Conservation (phyloP, 2,329 filamentous ascomycete genomes). For the Aspergillus pseudoviridinutans region DNA sequence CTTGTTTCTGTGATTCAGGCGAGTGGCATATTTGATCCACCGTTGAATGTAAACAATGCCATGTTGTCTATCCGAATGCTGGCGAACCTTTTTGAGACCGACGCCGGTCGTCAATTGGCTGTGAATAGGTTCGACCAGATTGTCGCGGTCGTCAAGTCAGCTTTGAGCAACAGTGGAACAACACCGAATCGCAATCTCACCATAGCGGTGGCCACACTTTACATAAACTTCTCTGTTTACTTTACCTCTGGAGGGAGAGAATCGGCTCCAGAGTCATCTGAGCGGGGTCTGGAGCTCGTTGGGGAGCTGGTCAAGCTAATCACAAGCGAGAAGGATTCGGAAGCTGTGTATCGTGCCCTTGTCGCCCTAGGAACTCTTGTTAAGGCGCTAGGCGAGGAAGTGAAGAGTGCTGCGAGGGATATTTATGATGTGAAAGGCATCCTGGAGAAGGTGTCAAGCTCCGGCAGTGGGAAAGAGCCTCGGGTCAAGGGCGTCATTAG, state of each 20-base stretch:
- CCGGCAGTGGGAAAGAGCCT: conserved; percentile 52
- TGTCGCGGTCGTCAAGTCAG: conserved; percentile 59
- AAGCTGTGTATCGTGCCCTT: conserved; percentile 77
- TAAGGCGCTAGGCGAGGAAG: conserved; percentile 54
- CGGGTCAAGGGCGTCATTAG: conserved; percentile 56
- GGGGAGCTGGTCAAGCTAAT: conserved; percentile 62
- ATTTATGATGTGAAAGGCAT: conserved; percentile 51
- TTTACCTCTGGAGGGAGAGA: conserved; percentile 49
- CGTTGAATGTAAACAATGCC: conserved; percentile 69
- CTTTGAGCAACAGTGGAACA: conserved; percentile 51
- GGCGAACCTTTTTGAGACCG: conserved; percentile 76
- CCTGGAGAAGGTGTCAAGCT: conserved; percentile 46
- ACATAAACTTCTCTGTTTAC: conserved; percentile 80
- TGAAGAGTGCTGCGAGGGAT: conserved; percentile 56
- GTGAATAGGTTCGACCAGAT: conserved; percentile 58
- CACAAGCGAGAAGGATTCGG: conserved; percentile 65
- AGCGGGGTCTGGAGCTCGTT: conserved; percentile 53
- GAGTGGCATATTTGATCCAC: conserved; percentile 56
- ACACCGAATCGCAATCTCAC: conserved; percentile 71
- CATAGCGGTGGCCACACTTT: conserved; percentile 75
- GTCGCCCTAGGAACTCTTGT: conserved; percentile 79
- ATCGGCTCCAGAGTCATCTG: conserved; percentile 39
- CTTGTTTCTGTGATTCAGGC: conserved; percentile 59
- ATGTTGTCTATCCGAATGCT: conserved; percentile 84
- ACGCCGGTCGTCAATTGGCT: conserved; percentile 64